Base-by-base conservation (phyloP, 148 eudicot genomes). In the Vaccinium darrowii region DNA sequence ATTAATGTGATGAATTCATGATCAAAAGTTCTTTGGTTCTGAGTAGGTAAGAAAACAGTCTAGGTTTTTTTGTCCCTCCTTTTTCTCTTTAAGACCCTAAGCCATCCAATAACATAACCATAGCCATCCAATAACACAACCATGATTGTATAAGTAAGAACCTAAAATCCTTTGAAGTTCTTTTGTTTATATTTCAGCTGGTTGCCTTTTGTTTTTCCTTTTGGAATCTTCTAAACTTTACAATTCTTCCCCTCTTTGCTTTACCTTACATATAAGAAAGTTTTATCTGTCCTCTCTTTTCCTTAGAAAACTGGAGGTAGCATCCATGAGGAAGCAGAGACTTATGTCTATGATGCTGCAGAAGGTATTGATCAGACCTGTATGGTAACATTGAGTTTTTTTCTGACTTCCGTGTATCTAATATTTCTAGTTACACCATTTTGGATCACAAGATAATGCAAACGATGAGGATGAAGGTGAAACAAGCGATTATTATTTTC, bases 401-500 rank as follows among this genome's bases (percentile, higher is more conserved):
- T 62, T 43, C 30, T 79, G 7, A 23, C 30, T 23, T 65, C 72
- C 30, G 10, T 49, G 19, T 74, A 56, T 10, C 79, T 53, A 54
- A 74, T 62, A 71, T 53, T 81, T 77, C 73, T 36, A 56, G 11
- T 65, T 83, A 65, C 65, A 13, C 62, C 50, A 79, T 67, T 86
- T 84, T 88, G 94, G 85, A 77, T 93, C 89, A 85, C 88, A 88
- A 87, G 95, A 91, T 75, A 83, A 91, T 88, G 92, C 84, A 23
- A 93, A 86, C 88, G 93, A 92, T 78, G 99, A 93, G 86, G 95
- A 94, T 84, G 96, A 93, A 88, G 96, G 93, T 82, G 95, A 95
- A 84, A 90, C 90, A 73, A 93, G 86, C 87, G 75, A 89, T 49
- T 90, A 87, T 87, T 87, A 85, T 89, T 71, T 88, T 76, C 82